Evolutionary conservation across 139 green algal genomes (phyloP).

Genomic region (Chlorella sp.): DNA sequence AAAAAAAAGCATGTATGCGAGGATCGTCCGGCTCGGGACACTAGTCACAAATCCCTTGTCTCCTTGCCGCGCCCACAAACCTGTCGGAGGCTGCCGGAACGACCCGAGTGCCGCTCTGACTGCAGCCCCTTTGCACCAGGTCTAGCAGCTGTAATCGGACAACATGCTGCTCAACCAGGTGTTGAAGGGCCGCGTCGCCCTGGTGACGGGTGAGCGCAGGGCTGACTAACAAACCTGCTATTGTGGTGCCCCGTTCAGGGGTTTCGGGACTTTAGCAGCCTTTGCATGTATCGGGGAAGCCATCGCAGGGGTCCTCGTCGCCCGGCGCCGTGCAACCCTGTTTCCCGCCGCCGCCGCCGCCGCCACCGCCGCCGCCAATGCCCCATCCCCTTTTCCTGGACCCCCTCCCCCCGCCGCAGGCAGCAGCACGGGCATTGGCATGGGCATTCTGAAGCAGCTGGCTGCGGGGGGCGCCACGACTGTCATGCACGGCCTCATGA

Average conservation of each 20-base stretch:
- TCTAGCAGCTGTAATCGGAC: too few species aligned
- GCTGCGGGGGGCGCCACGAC: slow-evolving; percentile 51
- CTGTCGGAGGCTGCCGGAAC: too few species aligned
- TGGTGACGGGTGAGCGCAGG: slow-evolving; percentile 38
- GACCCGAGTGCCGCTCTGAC: too few species aligned
- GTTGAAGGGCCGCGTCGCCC: slow-evolving; percentile 27
- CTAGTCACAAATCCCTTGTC: too few species aligned
- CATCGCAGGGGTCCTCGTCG: background rate
- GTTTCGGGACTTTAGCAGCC: background rate
- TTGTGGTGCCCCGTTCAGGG: background rate
- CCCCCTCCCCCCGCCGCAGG: slow-evolving; percentile 23
- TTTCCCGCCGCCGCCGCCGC: background rate
- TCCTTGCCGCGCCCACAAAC: too few species aligned
- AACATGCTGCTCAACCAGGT: slow-evolving; percentile 17
- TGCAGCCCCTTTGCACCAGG: too few species aligned
- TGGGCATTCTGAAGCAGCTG: slow-evolving; percentile 59
- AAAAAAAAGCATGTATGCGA: too few species aligned
- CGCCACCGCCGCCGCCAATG: background rate
- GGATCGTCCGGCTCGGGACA: too few species aligned
- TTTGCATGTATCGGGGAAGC: background rate
- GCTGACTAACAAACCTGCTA: background rate
- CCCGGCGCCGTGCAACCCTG: background rate
- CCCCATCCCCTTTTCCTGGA: too few species aligned
- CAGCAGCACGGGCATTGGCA: slow-evolving; percentile 59
- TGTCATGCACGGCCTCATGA: slow-evolving; percentile 59